Evolutionary conservation across 495 filamentous ascomycete species (phyloP), one percentile per base, ranked within the genome.

Genomic region (Penicillium canescens): DNA sequence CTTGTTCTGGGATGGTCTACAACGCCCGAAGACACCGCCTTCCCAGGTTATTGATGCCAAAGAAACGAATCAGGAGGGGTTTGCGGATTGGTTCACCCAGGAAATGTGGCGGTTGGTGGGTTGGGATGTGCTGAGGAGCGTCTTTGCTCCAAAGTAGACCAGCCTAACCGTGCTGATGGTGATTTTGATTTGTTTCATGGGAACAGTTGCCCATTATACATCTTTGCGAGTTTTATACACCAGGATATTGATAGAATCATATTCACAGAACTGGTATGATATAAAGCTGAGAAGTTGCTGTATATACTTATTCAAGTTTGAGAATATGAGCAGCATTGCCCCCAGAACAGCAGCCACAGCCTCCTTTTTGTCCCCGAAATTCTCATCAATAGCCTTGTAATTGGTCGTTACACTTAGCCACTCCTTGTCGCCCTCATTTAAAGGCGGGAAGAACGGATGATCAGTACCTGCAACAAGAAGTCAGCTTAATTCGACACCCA

Each of bases 391-490:
- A 0, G 91, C 90, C 35, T 79, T 70, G 50, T 83, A 86, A 62
- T 96, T 98, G 6, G 82, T 83, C 38, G 73, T 82, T 13, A 96
- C 91, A 71, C 93, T 98, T 54, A 82, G 76, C 93, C 93, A 98
- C 57, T 87, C 77, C 38, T 77, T 77, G 48, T 82, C 80, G 20
- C 75, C 67, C 37, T 79, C 77, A 23, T 75, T 76, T 12, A 96
- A 59, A 1, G 92, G 92, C 31, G 93, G 93, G 70, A 96, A 98
- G 73, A 98, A 98, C 0, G 93, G 93, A 72, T 96, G 90, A 68
- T 96, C 93, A 3, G 91, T 96, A 16, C 89, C 82, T 84, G 46
- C 23, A 12, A 42, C 31, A 10, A n/a, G 6, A 50, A 35, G 21
- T 67, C 34, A 68, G 59, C 24, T 40, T 39, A n/a, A 20, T 20